A percentile compares a stretch with the other conserved stretches of the same genome.
These are phyloP conservation scores for Xanthoconium stramineum DNA, from an alignment of 768 basidiomycete genomes.

Conservation along the genomic window DNA sequence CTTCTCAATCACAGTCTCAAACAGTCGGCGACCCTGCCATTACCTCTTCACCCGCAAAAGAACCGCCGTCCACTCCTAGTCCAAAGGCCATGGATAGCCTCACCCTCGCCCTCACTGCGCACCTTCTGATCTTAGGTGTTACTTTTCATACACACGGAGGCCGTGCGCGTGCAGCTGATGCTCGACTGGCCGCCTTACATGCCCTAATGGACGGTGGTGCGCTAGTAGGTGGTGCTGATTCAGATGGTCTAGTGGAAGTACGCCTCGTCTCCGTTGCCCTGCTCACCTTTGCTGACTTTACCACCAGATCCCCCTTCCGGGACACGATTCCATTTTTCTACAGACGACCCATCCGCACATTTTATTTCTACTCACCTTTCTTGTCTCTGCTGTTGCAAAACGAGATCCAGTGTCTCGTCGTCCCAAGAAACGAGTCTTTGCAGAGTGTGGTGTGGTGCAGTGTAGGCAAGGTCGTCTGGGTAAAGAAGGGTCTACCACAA, in stretches of 20 bases:
- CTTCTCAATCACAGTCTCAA: constrained; percentile 25
- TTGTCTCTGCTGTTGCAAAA: constrained; percentile 63
- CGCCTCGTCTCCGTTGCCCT: constrained; percentile 19
- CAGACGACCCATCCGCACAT: constrained; percentile 68
- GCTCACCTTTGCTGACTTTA: background rate
- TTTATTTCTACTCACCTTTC: constrained; percentile 61
- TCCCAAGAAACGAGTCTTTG: constrained; percentile 71
- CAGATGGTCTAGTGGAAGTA: constrained; percentile 40
- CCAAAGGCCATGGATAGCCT: constrained; percentile 29
- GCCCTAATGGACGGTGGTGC: constrained; percentile 62
- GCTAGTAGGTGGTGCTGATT: constrained; percentile 33
- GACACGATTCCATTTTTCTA: constrained; percentile 46
- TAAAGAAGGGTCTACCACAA: constrained; percentile 7
- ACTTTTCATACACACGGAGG: constrained; percentile 63
- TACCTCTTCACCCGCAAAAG: constrained; percentile 1
- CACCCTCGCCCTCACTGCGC: constrained; percentile 45
- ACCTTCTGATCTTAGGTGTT: constrained; percentile 60
- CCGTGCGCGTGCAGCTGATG: constrained; percentile 42
- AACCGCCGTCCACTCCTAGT: background rate
- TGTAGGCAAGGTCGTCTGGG: constrained; percentile 45
- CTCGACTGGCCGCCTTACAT: constrained; percentile 57
- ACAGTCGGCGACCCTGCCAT: background rate
- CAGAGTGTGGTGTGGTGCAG: constrained; percentile 52
- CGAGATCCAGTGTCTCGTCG: constrained; percentile 71
- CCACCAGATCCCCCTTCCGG: constrained; percentile 28